Base-by-base conservation (phyloP, 352 stramenopile genomes). In the Paralagenidium karlingii region DNA sequence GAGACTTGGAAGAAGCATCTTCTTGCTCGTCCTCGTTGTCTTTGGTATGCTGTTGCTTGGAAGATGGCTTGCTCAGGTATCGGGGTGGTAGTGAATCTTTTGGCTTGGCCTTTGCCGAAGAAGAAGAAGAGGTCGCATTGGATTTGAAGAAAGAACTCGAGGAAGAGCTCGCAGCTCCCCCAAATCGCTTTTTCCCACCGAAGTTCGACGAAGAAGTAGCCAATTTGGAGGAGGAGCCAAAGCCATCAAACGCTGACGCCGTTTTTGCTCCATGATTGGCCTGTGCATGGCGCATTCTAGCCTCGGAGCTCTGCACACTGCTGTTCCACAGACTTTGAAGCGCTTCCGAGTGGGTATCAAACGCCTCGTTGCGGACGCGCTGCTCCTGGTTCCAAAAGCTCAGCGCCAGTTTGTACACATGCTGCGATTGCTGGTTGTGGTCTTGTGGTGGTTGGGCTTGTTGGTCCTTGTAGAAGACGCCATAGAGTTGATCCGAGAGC, bases 211-310 rank as follows among this genome's bases (percentile, higher is more conserved):
- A n/a, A n/a, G n/a, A n/a, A n/a, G n/a, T n/a, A n/a, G n/a, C n/a
- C n/a, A n/a, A n/a, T n/a, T n/a, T n/a, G n/a, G n/a, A n/a, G n/a
- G n/a, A n/a, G n/a, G n/a, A n/a, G n/a, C n/a, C n/a, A n/a, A n/a
- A n/a, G n/a, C n/a, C n/a, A 44, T 85, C 71, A 15, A 85, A 85
- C 16, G 60, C 49, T 16, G 71, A 81, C 29, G 81, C 57, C 11
- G 71, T 71, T 32, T 85, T 68, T 45, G 82, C 71, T 3, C 71
- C 71, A 25, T 77, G 58, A 1, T 53, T 48, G 9, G 65, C 56
- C 8, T 55, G 63, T 15, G 78, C 58, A 32, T 68, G 58, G 12
- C 71, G 63, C 19, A 61, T 59, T n/a, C 59, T 78, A 29, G 66
- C 68, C 33, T 80, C 61, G 1, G 29, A 16, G 34, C 68, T 81